Conservation (phyloP, 768 basidiomycete genomes). For the Boletus eberwhitei region DNA sequence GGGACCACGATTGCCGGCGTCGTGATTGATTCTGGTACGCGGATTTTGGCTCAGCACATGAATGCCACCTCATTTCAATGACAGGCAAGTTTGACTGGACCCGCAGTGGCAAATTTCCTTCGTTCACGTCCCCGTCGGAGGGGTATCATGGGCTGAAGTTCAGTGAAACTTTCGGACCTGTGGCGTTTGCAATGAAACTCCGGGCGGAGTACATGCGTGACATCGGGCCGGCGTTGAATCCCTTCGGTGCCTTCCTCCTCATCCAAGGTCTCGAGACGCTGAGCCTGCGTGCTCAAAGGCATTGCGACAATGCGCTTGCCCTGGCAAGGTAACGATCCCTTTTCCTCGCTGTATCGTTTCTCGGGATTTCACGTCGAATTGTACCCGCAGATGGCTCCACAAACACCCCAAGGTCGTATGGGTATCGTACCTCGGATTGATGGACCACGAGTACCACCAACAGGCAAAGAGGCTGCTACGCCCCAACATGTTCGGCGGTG, state of each 20-base stretch:
- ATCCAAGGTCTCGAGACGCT: constrained; percentile 81
- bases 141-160: constrained; percentile 74
- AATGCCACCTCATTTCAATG: neutral
- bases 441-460: constrained; percentile 8
- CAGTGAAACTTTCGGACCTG: constrained; percentile 59
- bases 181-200: constrained; percentile 66
- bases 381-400: constrained; percentile 10
- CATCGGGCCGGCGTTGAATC: constrained; percentile 61
- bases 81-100: constrained; percentile 62
- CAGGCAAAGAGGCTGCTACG: constrained; percentile 12
- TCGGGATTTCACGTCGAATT: neutral
- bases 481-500: constrained; percentile 8
- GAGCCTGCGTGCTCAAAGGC: constrained; percentile 65
- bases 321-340: constrained; percentile 46
- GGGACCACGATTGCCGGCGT: constrained; percentile 79
- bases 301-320: constrained; percentile 65
- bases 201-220: constrained; percentile 63
- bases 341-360: neutral
- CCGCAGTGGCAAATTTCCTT: constrained; percentile 64
- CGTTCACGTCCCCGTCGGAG: constrained; percentile 70
- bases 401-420: constrained; percentile 11
- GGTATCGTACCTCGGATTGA: constrained; percentile 17
- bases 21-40: constrained; percentile 61
- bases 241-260: constrained; percentile 71
- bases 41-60: too few species aligned